Conservation (phyloP, 169 alveolate species). For the Cryptosporidium tyzzeri region DNA sequence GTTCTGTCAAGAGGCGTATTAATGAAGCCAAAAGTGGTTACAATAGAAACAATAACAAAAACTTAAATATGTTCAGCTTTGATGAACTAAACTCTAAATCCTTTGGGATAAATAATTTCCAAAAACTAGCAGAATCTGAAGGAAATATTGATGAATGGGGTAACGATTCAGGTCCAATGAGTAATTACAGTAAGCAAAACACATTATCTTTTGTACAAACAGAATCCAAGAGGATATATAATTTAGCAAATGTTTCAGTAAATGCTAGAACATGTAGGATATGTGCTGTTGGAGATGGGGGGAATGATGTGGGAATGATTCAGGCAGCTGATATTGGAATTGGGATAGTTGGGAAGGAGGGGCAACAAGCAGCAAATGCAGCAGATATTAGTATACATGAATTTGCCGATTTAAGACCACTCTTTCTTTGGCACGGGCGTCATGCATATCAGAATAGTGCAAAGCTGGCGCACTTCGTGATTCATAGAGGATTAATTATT, state of each 20-base stretch:
- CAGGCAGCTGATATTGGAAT: conserved; percentile 94
- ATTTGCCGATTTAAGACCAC: conserved; percentile 90
- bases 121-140: conserved; percentile 4
- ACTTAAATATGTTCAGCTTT: neutral
- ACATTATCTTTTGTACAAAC: conserved; percentile 8
- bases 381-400: conserved; percentile 96
- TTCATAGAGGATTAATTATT: conserved; percentile 96
- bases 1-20: conserved; percentile 44
- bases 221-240: conserved; percentile 1
- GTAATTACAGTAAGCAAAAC: neutral
- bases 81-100: conserved; percentile 12
- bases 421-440: conserved; percentile 98
- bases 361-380: conserved; percentile 96
- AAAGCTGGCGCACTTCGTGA: conserved; percentile 93
- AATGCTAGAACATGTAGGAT: conserved; percentile 82
- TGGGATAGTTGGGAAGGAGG: conserved; percentile 98
- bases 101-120: neutral
- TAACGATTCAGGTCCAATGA: neutral
- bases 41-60: neutral
- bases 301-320: conserved; percentile 99
- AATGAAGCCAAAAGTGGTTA: conserved; percentile 6
- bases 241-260: conserved; percentile 21
- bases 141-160: conserved; percentile 60
- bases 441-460: conserved; percentile 94
- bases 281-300: conserved; percentile 99